phyloP scores from a whole-genome alignment of 805 yeast genomes.

The Candida endomychidarum region DNA sequence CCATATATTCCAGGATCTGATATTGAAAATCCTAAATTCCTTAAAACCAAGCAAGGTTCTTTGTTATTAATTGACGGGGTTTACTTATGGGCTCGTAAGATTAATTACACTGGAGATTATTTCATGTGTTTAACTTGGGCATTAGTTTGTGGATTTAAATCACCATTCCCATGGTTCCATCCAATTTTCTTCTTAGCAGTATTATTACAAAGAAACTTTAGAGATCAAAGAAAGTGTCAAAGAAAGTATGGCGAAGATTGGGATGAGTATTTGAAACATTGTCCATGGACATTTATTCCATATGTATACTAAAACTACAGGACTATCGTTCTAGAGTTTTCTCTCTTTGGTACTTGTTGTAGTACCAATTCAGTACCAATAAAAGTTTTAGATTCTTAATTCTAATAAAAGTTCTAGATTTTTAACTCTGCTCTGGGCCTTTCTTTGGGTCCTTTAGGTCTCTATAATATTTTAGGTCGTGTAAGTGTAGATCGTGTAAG shows the following conservation, averaged over 20 bases:
- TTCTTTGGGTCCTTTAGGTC: no score
- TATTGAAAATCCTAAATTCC: constrained; percentile 79
- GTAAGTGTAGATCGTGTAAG: neutral
- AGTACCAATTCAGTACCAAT: no score
- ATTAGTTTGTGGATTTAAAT: constrained; percentile 78
- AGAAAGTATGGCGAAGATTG: constrained; percentile 93
- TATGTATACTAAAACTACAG: constrained; percentile 54
- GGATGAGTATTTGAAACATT: constrained; percentile 78
- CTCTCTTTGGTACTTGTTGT: no score
- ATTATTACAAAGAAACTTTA: constrained; percentile 80
- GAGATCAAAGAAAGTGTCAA: constrained; percentile 84
- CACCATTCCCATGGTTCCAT: constrained; percentile 95
- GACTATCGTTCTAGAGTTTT: neutral
- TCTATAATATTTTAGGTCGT: no score
- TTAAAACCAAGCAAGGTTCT: constrained; percentile 83
- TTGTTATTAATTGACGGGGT: constrained; percentile 88
- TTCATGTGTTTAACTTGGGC: constrained; percentile 90
- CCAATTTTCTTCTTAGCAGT: constrained; percentile 88
- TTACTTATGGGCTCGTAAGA: constrained; percentile 90
- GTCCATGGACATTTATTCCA: constrained; percentile 93
- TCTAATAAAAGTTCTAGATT: no score
- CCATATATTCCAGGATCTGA: constrained; percentile 89
- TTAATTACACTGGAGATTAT: constrained; percentile 94
- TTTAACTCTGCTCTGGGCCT: no score
- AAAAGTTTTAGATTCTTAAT: no score